These are phyloP conservation scores for Kwoniella dendrophila DNA, from an alignment of 768 basidiomycete species.

Conservation along the genomic window DNA sequence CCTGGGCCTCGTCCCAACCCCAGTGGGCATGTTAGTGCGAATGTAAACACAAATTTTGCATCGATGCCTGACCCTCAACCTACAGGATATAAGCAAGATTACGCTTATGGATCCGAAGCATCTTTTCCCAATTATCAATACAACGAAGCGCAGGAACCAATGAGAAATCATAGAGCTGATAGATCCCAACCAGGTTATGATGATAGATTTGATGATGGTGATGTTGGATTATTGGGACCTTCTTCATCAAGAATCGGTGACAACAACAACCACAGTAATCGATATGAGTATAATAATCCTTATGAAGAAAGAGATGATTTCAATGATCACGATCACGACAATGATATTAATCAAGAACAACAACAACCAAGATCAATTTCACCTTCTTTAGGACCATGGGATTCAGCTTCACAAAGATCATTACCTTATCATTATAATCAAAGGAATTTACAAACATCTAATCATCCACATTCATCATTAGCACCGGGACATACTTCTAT, in stretches of 20 bases:
- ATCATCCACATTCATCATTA: background rate
- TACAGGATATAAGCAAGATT: background rate
- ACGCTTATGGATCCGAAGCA: background rate
- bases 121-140: background rate
- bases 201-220: slow-evolving; percentile 3
- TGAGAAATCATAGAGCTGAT: too few relatives aligned
- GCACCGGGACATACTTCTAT: background rate
- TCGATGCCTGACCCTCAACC: background rate
- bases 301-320: slow-evolving; percentile 17
- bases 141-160: slow-evolving; percentile 6
- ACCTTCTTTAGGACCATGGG: slow-evolving; percentile 49
- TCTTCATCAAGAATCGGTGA: background rate
- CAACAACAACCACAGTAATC: background rate
- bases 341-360: background rate
- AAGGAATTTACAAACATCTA: background rate
- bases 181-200: slow-evolving; percentile 4
- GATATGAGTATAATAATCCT: slow-evolving; percentile 24
- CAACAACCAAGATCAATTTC: slow-evolving; percentile 18
- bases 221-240: slow-evolving; percentile 11
- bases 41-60: background rate
- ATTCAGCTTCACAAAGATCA: slow-evolving; percentile 49
- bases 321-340: background rate
- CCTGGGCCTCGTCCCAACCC: slow-evolving; percentile 25
- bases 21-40: background rate
- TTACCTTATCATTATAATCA: slow-evolving; percentile 11